These are phyloP conservation scores for Microcera coccophila DNA, from an alignment of 2,329 filamentous ascomycete genomes.

Conservation along the genomic window DNA sequence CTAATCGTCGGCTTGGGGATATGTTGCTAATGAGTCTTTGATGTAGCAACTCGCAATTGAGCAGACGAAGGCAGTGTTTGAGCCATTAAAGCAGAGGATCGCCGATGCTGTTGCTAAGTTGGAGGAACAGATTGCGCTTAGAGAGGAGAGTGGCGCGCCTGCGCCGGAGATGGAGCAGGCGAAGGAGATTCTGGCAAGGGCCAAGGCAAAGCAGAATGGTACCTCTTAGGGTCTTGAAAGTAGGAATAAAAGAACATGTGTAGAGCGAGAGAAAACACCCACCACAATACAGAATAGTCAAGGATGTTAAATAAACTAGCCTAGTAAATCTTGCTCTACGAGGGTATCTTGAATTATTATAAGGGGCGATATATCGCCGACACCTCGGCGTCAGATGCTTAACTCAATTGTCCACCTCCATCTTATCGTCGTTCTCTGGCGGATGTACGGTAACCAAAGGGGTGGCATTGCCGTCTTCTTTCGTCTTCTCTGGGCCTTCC, in stretches of 20 bases:
- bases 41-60: conserved; percentile 71
- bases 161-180: conserved; percentile 53
- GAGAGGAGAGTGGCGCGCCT: conserved; percentile 43
- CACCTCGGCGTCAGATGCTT: no score
- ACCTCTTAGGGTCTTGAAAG: conserved; percentile 4
- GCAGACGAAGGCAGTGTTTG: conserved; percentile 83
- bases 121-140: conserved; percentile 70
- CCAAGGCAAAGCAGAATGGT: conserved; percentile 34
- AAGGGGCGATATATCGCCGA: no score
- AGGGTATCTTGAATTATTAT: conserved; percentile 27
- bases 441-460: conserved; percentile 49
- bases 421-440: conserved; percentile 52
- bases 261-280: no score
- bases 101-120: conserved; percentile 66
- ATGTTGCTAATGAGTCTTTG: conserved; percentile 5
- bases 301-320: not conserved
- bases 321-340: conserved; percentile 8
- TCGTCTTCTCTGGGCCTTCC: conserved; percentile 32
- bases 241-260: not conserved
- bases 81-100: conserved; percentile 67
- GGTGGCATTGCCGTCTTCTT: conserved; percentile 41
- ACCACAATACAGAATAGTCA: no score
- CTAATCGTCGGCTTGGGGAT: not conserved
- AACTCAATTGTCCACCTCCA: conserved; percentile 60
- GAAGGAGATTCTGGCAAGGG: conserved; percentile 49